Evolutionary conservation across 768 basidiomycete genomes (phyloP).

Genomic region (Boletus vermiculosoides): DNA sequence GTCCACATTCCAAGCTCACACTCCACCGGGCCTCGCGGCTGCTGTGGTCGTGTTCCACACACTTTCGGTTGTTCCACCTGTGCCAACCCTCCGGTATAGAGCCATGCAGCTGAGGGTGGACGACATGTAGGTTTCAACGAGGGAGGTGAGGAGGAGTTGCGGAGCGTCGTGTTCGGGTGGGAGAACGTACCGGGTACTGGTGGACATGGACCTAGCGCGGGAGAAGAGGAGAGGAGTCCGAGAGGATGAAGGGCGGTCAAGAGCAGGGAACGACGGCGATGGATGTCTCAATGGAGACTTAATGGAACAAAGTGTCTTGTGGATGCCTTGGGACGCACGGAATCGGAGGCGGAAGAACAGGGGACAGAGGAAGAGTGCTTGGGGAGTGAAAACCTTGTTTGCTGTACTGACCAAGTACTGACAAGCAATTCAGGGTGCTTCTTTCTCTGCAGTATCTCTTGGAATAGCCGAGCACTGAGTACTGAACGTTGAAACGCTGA

Average conservation of each 20-base stretch:
- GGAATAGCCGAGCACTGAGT: no score
- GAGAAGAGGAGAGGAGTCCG: slow-evolving; percentile 45
- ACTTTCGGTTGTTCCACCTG: slow-evolving; percentile 22
- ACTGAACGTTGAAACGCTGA: no score
- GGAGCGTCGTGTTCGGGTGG: slow-evolving; percentile 69
- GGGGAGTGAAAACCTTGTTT: slow-evolving; percentile 19
- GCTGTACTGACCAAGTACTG: no score
- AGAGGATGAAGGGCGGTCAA: slow-evolving; percentile 26
- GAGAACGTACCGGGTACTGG: slow-evolving; percentile 43
- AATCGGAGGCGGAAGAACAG: slow-evolving; percentile 77
- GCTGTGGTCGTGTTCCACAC: slow-evolving; percentile 30
- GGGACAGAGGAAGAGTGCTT: slow-evolving; percentile 35
- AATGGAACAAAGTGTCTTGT: slow-evolving; percentile 62
- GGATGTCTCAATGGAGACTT: slow-evolving; percentile 56
- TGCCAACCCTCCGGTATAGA: slow-evolving; percentile 60
- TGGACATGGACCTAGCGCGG: slow-evolving; percentile 40
- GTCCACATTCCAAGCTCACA: no score
- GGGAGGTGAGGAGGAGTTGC: slow-evolving; percentile 57
- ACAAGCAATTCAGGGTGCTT: no score
- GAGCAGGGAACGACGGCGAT: slow-evolving; percentile 42
- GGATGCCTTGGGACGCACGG: slow-evolving; percentile 66
- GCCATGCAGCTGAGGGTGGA: slow-evolving; percentile 63
- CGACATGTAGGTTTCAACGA: slow-evolving; percentile 67
- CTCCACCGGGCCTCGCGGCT: no score
- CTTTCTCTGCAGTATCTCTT: no score